Evolutionary conservation across 2,329 filamentous ascomycete species (phyloP), one percentile per base, ranked within the genome.

Genomic region (Paradendryphiella salina): DNA sequence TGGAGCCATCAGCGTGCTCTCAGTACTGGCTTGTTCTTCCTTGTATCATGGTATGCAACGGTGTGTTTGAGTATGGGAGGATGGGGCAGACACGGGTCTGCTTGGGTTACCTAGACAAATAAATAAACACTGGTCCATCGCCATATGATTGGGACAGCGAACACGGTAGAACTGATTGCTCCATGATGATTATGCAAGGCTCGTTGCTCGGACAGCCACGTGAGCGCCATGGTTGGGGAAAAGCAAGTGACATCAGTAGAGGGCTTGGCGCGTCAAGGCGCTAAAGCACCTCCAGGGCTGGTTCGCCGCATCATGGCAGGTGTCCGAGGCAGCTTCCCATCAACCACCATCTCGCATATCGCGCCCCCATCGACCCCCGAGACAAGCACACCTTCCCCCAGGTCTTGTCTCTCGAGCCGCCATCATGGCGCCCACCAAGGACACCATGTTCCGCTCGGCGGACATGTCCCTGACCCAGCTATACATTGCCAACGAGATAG

Each of bases 381-480:
- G 61, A 66, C 60, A 69, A 62, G 65, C 60, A 52, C 32, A 45
- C 50, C 50, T 39, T 47, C 28, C 39, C 37, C 45, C 54, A 60
- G 53, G 52, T 54, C 58, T 64, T 65, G 63, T 62, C 59, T 61
- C 59, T 57, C 55, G 57, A 63, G 57, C 64, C 58, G 70, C 68
- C 73, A 73, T 57, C 73, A 86, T 86, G 84, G 83, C 80, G 76
- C 77, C 80, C 49, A 69, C 74, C 45, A 80, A 90, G 79, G 91
- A 97, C 79, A 96, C 92, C 77, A 89, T 96, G 81, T 97, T 99
- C 86, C 93, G 95, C 84, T 99, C 94, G 74, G 90, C 91, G 89
- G 90, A 96, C 77, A 99, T 99, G 94, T 96, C 91, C 83, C 88
- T 99, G 87, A 96, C 96, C 71, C 94, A 99, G 86, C 88, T 99